Evolutionary conservation across 2,329 filamentous ascomycete genomes (phyloP).

Genomic region (Colletotrichum coccodes): DNA sequence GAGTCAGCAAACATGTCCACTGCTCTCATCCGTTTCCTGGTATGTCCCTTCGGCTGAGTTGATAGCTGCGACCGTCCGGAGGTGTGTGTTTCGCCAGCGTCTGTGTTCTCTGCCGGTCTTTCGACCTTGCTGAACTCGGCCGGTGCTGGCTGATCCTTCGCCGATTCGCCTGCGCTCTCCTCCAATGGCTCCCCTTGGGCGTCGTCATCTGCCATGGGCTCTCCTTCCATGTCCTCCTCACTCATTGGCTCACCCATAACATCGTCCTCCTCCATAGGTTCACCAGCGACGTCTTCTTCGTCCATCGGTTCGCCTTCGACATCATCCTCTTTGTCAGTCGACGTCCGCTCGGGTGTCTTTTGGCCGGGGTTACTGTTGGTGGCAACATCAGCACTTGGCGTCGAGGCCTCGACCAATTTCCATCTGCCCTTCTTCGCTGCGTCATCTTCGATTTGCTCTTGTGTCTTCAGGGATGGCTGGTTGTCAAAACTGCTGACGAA

Average conservation of each 20-base stretch:
- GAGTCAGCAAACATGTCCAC: slow-evolving; percentile 91
- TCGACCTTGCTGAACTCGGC: slow-evolving; percentile 13
- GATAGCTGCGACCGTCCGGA: slow-evolving; percentile 37
- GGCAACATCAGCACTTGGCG: slow-evolving; percentile 29
- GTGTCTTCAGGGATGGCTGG: slow-evolving; percentile 60
- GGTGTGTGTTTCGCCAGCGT: slow-evolving; percentile 3
- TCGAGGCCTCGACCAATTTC: slow-evolving; percentile 59
- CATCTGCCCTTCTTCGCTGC: slow-evolving; percentile 55
- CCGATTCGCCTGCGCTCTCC: slow-evolving; percentile 48
- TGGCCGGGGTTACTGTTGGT: not conserved
- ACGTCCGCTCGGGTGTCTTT: slow-evolving; percentile 25
- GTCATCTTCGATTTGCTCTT: slow-evolving; percentile 40
- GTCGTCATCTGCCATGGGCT: slow-evolving; percentile 57
- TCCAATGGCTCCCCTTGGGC: slow-evolving; percentile 58
- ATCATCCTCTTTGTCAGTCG: slow-evolving; percentile 46
- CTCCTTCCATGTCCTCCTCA: slow-evolving; percentile 51
- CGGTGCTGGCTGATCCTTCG: slow-evolving; percentile 21
- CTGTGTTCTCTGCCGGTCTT: slow-evolving; percentile 34
- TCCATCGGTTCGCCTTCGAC: slow-evolving; percentile 49
- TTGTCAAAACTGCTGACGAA: slow-evolving; percentile 78
- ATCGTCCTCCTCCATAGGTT: slow-evolving; percentile 55
- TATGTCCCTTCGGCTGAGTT: slow-evolving; percentile 40
- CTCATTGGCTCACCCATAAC: slow-evolving; percentile 52
- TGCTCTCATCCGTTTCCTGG: slow-evolving; percentile 75
- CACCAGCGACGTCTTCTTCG: slow-evolving; percentile 59